Evolutionary conservation across 306 rosid species (phyloP).

Genomic region (Aeschynomene evenia): DNA sequence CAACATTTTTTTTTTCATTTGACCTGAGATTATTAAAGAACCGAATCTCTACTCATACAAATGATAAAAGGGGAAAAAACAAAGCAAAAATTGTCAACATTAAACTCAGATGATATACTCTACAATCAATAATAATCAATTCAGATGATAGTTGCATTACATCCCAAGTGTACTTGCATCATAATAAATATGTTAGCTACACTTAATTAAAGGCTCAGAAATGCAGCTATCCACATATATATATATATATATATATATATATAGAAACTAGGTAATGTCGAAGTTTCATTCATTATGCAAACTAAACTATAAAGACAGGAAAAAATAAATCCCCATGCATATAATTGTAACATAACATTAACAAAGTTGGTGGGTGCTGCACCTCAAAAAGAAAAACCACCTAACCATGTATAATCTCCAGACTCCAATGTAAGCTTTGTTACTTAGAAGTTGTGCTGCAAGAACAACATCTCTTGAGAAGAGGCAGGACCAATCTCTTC

Average conservation of each 20-base stretch:
- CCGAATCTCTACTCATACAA: background rate
- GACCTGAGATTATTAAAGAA: background rate
- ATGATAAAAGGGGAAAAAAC: background rate
- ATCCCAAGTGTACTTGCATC: conserved; percentile 9
- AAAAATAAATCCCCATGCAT: conserved; percentile 22
- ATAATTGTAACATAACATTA: too few species aligned
- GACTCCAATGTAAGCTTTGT: background rate
- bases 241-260: too few species aligned
- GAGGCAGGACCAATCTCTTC: conserved; percentile 99
- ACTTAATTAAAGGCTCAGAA: conserved; percentile 4
- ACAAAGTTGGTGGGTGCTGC: background rate
- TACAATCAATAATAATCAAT: conserved; percentile 21
- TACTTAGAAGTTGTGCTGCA: conserved; percentile 82
- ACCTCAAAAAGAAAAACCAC: background rate
- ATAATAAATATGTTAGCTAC: conserved; percentile 1
- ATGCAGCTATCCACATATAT: background rate
- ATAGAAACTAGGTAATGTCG: conserved; percentile 20
- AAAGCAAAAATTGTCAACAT: background rate
- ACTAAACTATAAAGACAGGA: background rate
- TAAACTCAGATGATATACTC: background rate
- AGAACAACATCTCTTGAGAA: conserved; percentile 76
- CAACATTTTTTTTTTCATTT: background rate
- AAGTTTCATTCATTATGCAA: conserved; percentile 19
- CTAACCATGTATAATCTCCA: too few species aligned
- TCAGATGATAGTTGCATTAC: conserved; percentile 20